A percentile compares a stretch with the other conserved stretches of the same genome.
phyloP scores from a whole-genome alignment of 257 asterid species.

The Parsonsia alboflavescens region DNA sequence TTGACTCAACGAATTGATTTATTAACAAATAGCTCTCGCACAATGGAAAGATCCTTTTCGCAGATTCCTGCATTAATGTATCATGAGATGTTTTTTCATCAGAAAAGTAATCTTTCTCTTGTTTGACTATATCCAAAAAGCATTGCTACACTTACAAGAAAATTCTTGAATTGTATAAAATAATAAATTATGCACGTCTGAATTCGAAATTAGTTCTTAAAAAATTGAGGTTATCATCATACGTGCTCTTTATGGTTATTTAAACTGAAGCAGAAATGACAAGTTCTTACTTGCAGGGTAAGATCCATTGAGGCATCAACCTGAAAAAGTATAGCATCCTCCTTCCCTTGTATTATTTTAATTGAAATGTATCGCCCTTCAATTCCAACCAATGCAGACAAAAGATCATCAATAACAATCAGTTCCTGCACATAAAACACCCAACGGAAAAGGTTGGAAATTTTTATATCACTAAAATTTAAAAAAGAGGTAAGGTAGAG shows the following conservation, averaged over 20 bases:
- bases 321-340: constrained; percentile 46
- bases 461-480: neutral
- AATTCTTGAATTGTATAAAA: neutral
- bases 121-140: neutral
- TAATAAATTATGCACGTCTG: neutral
- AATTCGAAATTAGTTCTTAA: neutral
- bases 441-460: neutral
- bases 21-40: constrained; percentile 76
- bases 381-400: constrained; percentile 78
- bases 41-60: constrained; percentile 75
- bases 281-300: constrained; percentile 69
- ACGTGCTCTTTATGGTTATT: neutral
- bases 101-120: neutral
- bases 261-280: constrained; percentile 9
- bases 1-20: constrained; percentile 81
- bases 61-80: constrained; percentile 64
- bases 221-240: neutral
- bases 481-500: neutral
- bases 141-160: neutral
- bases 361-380: constrained; percentile 86
- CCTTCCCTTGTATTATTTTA: constrained; percentile 56
- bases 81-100: neutral
- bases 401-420: constrained; percentile 79
- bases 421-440: constrained; percentile 56
- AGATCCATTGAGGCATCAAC: constrained; percentile 95